Conservation (phyloP, 139 green algal genomes). For the Desmodesmus armatus region DNA sequence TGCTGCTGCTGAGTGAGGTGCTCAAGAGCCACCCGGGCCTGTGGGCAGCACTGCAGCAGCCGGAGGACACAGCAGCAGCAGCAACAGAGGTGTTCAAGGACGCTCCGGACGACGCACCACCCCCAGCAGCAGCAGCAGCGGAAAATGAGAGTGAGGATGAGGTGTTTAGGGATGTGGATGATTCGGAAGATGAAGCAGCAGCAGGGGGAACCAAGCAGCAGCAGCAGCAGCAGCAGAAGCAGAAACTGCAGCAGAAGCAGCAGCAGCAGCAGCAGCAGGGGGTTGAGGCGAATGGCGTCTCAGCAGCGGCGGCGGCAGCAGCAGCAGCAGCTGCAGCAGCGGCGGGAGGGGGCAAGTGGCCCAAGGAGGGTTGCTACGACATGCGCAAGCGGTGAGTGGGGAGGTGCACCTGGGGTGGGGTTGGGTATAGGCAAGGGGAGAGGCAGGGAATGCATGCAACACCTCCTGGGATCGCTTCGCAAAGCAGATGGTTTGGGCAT, state of each 20-base stretch:
- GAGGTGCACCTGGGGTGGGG: too few species aligned
- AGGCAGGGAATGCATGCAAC: too few species aligned
- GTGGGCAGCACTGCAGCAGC: slow-evolving; percentile 85
- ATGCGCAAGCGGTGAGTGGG: slow-evolving; percentile 84
- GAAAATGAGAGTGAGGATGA: slow-evolving; percentile 8
- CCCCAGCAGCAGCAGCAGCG: slow-evolving; percentile 49
- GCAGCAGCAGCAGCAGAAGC: neutral
- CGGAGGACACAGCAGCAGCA: slow-evolving; percentile 72
- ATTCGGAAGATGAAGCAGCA: slow-evolving; percentile 16
- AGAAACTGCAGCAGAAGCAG: slow-evolving; percentile 31
- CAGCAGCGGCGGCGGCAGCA: neutral
- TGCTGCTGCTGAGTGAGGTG: slow-evolving; percentile 88
- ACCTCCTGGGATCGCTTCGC: too few species aligned
- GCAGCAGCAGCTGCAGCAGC: neutral
- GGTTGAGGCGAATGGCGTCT: slow-evolving; percentile 12
- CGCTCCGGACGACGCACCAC: slow-evolving; percentile 29
- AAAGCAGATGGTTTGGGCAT: too few species aligned
- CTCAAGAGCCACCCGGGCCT: slow-evolving; percentile 70
- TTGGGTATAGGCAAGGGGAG: too few species aligned
- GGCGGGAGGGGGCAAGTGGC: slow-evolving; percentile 50
- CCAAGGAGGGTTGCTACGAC: slow-evolving; percentile 76
- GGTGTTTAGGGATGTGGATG: neutral
- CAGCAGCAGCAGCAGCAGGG: neutral
- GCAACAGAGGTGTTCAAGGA: slow-evolving; percentile 81
- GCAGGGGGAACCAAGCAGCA: slow-evolving; percentile 28